Conservation (phyloP, 2,329 filamentous ascomycete genomes). For the Xylaria hypoxylon region DNA sequence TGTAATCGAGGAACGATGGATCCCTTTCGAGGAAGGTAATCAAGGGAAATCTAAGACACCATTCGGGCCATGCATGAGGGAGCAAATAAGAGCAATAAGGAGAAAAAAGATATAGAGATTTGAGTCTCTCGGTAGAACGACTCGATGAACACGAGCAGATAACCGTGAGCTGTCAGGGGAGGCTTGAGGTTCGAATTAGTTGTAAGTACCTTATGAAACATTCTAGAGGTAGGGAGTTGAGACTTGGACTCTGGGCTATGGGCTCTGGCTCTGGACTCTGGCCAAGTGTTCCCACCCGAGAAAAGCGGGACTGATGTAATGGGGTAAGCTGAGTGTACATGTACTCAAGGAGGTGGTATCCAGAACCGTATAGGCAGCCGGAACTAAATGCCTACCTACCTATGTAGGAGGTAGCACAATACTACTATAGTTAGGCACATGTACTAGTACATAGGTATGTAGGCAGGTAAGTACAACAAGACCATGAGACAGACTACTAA, state of each 20-base stretch:
- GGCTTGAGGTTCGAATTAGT: neutral
- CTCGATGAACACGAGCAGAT: conserved; percentile 7
- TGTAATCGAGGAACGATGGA: conserved; percentile 6
- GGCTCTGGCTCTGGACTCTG: conserved; percentile 1
- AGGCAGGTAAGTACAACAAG: too few species aligned
- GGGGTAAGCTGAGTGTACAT: conserved; percentile 9
- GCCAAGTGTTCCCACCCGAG: conserved; percentile 26
- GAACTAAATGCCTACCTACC: too few species aligned
- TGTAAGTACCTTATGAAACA: neutral
- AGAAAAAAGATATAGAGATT: conserved; percentile 16
- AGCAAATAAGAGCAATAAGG: conserved; percentile 22
- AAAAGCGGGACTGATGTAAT: conserved; percentile 10
- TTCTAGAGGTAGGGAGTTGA: conserved; percentile 1
- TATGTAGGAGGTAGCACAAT: too few species aligned
- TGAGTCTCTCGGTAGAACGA: conserved; percentile 15
- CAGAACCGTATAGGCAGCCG: too few species aligned
- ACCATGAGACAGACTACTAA: too few species aligned
- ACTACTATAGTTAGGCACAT: too few species aligned
- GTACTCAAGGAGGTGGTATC: too few species aligned
- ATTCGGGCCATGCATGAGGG: conserved; percentile 31
- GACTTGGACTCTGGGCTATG: neutral
- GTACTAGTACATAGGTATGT: too few species aligned
- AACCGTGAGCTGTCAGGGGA: neutral
- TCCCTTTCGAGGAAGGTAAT: conserved; percentile 17
- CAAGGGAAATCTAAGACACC: conserved; percentile 28